Evolutionary conservation across 129 eudicot species (phyloP).

Genomic region (Pulicaria dysenterica): DNA sequence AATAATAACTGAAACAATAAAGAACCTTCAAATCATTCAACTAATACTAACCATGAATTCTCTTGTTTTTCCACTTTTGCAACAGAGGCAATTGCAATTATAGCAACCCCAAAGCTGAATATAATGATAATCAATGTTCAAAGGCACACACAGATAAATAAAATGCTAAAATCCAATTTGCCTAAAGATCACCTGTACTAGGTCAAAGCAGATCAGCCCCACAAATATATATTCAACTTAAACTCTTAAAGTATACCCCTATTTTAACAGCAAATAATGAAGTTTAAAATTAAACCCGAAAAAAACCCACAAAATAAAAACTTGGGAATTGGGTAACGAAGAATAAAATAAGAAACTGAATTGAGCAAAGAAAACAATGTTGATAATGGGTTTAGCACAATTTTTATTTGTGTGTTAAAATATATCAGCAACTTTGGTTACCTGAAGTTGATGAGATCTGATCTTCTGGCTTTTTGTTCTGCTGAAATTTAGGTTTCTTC

Average conservation of each 20-base stretch:
- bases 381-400: slow-evolving; percentile 22
- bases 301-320: not conserved
- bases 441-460: slow-evolving; percentile 84
- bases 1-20: slow-evolving; percentile 10
- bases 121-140: slow-evolving; percentile 16
- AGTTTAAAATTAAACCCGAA: not conserved
- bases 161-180: slow-evolving; percentile 26
- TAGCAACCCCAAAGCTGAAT: slow-evolving; percentile 19
- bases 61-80: slow-evolving; percentile 26
- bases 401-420: slow-evolving; percentile 21
- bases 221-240: slow-evolving; percentile 30
- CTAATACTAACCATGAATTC: slow-evolving; percentile 27
- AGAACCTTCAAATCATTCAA: slow-evolving; percentile 28
- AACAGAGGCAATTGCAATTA: slow-evolving; percentile 13
- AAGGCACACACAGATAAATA: not conserved
- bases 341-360: slow-evolving; percentile 6
- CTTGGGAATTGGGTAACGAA: slow-evolving; percentile 20
- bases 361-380: slow-evolving; percentile 30
- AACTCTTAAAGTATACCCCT: slow-evolving; percentile 31
- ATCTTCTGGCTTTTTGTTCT: slow-evolving; percentile 54
- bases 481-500: slow-evolving; percentile 53
- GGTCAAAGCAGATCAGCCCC: slow-evolving; percentile 40
- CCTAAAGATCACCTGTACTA: slow-evolving; percentile 12
- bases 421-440: slow-evolving; percentile 20
- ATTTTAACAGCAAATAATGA: not conserved